Base-by-base conservation (phyloP, 768 basidiomycete genomes). In the Cantharellus anzutake region DNA sequence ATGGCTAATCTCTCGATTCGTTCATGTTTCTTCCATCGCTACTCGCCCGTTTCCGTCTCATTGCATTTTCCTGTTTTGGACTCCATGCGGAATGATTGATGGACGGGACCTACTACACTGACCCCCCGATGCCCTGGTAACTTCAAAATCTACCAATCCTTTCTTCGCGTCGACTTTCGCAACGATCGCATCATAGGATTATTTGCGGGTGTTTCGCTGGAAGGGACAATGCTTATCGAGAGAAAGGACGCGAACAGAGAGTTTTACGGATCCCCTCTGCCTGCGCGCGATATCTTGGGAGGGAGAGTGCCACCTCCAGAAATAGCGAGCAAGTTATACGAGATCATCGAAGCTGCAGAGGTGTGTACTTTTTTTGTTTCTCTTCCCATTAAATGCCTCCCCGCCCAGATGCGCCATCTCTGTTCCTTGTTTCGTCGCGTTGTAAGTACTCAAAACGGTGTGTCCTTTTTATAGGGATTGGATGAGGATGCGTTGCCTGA, bases 231-330 rank as follows among this genome's bases (percentile, higher is more conserved):
- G 40, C 78, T 98, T 60, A 86, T 99, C 63, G 93, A 97, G 71
- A 79, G 94, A 65, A 96, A 91, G 70, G 93, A 97, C 69, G 86
- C 94, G 57, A 97, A 98, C 69, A 81, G 84, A 56, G 91, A 92
- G 35, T 99, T 98, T 73, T 97, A 98, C 65, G 94, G 94, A 2
- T 91, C 90, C 2, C 75, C 82, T 2, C 80, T 97, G 3, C 86
- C 92, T 3, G 89, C 91, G 0, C 76, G 78, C 61, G 92, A 94
- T 67, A 93, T 99, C 66, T 80, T 99, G 37, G 80, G 86, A 57
- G 94, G 94, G 11, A 83, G 84, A 20, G 93, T 98, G 1, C 96
- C 94, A 3, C 88, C 94, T n/a, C 94, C 96, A 0, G 94, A 98
- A 72, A 89, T 94, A 60, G 92, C 92, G 1, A 87, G 86, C 40